Percentiles rank a stretch among this genome's conserved stretches.
Conservation (phyloP, 371 early-diverging fungal genomes). For the Apophysomyces elegans region DNA sequence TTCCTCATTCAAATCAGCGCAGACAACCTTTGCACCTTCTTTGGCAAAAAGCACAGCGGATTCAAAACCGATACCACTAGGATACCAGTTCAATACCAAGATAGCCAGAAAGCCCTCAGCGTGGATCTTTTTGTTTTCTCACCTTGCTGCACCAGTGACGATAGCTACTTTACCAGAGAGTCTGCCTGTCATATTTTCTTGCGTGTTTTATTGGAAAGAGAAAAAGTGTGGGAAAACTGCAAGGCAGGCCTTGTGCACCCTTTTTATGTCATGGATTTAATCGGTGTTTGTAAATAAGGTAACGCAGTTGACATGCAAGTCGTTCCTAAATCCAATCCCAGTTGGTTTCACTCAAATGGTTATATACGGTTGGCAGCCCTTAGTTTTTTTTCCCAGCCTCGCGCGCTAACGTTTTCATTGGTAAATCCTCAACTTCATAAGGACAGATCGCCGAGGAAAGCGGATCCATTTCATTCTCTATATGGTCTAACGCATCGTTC, state of each 20-base stretch:
- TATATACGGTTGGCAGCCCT: too few species aligned
- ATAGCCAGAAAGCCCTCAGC: too few species aligned
- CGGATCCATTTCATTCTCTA: too few species aligned
- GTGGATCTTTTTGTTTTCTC: constrained; percentile 8
- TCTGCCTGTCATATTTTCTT: constrained; percentile 21
- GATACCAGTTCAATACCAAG: background rate
- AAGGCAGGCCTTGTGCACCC: background rate
- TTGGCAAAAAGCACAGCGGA: constrained; percentile 76
- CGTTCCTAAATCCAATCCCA: too few species aligned
- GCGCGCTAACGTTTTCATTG: too few species aligned
- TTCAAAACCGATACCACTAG: constrained; percentile 85
- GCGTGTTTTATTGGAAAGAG: background rate
- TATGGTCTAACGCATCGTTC: too few species aligned
- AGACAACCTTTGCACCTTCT: constrained; percentile 84
- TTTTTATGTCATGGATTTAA: background rate
- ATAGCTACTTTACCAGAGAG: constrained; percentile 79
- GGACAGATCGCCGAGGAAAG: too few species aligned
- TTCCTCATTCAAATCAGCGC: constrained; percentile 76
- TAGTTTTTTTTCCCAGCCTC: too few species aligned
- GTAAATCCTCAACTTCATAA: too few species aligned
- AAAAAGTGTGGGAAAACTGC: background rate
- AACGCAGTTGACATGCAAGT: background rate
- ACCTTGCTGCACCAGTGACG: constrained; percentile 87
- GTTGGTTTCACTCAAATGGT: too few species aligned
- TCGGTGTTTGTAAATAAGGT: background rate